Conservation (phyloP, 2,329 filamentous ascomycete genomes). For the Aquanectria penicillioides region DNA sequence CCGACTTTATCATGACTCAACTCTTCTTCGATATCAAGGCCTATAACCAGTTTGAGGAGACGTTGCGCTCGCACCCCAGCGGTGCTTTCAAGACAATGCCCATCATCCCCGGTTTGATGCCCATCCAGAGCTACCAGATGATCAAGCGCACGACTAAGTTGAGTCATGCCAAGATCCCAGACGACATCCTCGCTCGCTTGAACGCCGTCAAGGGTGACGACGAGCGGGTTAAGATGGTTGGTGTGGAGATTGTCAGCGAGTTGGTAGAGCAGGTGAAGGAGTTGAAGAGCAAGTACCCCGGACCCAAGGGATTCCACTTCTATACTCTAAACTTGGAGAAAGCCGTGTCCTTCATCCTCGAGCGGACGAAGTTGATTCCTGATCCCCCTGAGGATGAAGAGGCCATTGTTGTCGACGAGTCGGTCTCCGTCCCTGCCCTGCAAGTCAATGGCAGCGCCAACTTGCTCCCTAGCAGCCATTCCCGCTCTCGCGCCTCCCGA, state of each 20-base stretch:
- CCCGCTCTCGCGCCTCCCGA: conserved; percentile 55
- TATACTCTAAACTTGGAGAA: conserved; percentile 98
- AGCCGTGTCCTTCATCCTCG: conserved; percentile 91
- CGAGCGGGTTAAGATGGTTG: conserved; percentile 81
- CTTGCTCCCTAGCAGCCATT: conserved; percentile 45
- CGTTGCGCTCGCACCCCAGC: conserved; percentile 81
- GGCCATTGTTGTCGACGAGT: conserved; percentile 56
- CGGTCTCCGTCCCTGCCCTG: conserved; percentile 39
- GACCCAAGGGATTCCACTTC: conserved; percentile 89
- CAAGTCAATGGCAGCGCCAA: conserved; percentile 61
- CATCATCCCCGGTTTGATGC: conserved; percentile 96
- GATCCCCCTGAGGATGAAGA: conserved; percentile 63
- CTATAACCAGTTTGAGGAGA: conserved; percentile 82
- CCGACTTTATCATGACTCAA: conserved; percentile 99
- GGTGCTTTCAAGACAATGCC: conserved; percentile 86
- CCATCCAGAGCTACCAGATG: conserved; percentile 97
- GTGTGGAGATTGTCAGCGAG: conserved; percentile 85
- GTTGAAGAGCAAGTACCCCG: conserved; percentile 64
- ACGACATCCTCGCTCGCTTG: conserved; percentile 73
- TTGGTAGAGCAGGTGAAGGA: conserved; percentile 82
- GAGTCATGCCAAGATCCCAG: conserved; percentile 86
- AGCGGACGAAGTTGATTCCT: conserved; percentile 85
- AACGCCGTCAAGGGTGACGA: conserved; percentile 81
- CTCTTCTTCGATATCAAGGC: conserved; percentile 92
- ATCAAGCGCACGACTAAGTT: conserved; percentile 93